Evolutionary conservation across 1,284 basidiomycete species (phyloP).

Genomic region (Cerrena zonata): DNA sequence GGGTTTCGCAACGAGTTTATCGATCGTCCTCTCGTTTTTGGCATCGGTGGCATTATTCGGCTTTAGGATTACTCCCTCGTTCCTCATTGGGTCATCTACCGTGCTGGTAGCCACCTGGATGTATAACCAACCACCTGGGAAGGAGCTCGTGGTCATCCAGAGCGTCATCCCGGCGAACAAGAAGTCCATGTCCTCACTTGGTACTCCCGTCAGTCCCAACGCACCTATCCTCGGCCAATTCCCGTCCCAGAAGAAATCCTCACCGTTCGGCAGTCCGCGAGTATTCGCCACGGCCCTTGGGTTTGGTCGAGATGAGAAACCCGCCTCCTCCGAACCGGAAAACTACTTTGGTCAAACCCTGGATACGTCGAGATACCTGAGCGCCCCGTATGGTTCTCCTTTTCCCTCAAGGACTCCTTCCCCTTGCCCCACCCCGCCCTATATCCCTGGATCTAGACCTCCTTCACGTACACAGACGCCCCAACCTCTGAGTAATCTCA

Average conservation of each 20-base stretch:
- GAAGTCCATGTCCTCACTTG: slow-evolving; percentile 33
- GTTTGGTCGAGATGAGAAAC: slow-evolving; percentile 30
- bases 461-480: slow-evolving; percentile 17
- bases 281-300: slow-evolving; percentile 44
- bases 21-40: slow-evolving; percentile 89
- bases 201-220: slow-evolving; percentile 46
- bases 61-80: slow-evolving; percentile 80
- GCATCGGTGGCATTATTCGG: slow-evolving; percentile 84
- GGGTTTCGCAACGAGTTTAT: slow-evolving; percentile 89
- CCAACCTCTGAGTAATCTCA: slow-evolving; percentile 11
- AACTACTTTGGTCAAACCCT: slow-evolving; percentile 41
- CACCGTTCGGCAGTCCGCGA: slow-evolving; percentile 47
- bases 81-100: slow-evolving; percentile 75
- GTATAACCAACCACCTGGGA: slow-evolving; percentile 65
- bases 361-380: slow-evolving; percentile 52
- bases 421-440: slow-evolving; percentile 34
- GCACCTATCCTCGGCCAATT: slow-evolving; percentile 59
- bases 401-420: slow-evolving; percentile 58
- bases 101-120: slow-evolving; percentile 86
- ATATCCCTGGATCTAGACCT: no score
- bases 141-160: slow-evolving; percentile 37
- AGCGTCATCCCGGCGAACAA: slow-evolving; percentile 34
- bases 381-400: slow-evolving; percentile 62
- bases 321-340: slow-evolving; percentile 24
- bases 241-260: slow-evolving; percentile 36